Conservation (phyloP, 345 rosid species). For the Boechera stricta region DNA sequence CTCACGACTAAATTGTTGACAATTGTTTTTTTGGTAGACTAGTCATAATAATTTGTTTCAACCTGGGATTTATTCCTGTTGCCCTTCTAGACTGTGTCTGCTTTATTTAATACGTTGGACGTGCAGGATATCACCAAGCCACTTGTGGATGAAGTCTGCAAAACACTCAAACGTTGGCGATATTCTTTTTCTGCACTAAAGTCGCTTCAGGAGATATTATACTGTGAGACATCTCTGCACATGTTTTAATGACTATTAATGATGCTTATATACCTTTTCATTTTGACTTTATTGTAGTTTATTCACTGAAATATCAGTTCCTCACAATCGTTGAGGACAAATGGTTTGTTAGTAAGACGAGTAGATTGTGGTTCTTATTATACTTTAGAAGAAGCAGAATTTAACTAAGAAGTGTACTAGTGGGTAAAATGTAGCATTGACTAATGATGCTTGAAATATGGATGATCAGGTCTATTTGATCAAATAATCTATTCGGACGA, state of each 20-base stretch:
- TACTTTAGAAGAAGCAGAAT: background rate
- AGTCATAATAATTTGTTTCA: background rate
- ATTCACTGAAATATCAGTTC: background rate
- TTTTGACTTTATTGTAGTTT: conserved; percentile 3
- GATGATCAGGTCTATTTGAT: conserved; percentile 81
- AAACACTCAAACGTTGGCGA: conserved; percentile 80
- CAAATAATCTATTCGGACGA: conserved; percentile 87
- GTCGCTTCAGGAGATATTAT: conserved; percentile 89
- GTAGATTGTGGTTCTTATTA: conserved; percentile 15
- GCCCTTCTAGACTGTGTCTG: conserved; percentile 17
- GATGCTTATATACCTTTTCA: conserved; percentile 4
- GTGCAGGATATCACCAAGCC: conserved; percentile 87
- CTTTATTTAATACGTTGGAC: conserved; percentile 23
- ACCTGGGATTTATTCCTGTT: conserved; percentile 16
- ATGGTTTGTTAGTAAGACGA: conserved; percentile 5
- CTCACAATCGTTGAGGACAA: background rate
- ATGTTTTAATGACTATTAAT: background rate
- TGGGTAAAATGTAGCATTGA: conserved; percentile 5
- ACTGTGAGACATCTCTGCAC: conserved; percentile 62
- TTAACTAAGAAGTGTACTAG: background rate
- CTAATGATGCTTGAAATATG: conserved; percentile 19
- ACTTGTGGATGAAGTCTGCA: conserved; percentile 76
- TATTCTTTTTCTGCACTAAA: conserved; percentile 83
- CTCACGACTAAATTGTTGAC: conserved; percentile 14
- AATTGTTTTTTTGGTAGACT: conserved; percentile 1